Conservation (phyloP, 306 rosid genomes). For the Begonia masoniana region DNA sequence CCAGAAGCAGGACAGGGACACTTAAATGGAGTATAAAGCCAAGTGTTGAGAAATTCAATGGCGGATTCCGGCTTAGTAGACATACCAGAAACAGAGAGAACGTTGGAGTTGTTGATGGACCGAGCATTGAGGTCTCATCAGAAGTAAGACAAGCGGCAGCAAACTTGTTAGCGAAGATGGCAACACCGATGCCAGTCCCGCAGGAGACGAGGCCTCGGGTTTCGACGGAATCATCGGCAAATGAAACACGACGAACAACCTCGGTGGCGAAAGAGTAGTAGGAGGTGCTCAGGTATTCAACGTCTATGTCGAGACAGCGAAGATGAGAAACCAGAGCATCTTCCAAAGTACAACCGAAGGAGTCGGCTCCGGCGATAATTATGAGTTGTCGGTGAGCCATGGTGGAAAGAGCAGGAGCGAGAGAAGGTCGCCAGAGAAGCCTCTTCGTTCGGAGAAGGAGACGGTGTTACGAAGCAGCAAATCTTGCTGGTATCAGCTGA, state of each 20-base stretch:
- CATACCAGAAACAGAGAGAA: slow-evolving; percentile 72
- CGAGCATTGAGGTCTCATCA: slow-evolving; percentile 59
- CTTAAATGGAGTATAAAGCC: slow-evolving; percentile 73
- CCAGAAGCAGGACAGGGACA: slow-evolving; percentile 54
- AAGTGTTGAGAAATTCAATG: slow-evolving; percentile 38
- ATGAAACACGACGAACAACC: slow-evolving; percentile 26
- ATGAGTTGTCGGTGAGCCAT: too few species aligned
- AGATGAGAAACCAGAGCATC: too few species aligned
- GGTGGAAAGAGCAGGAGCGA: too few species aligned
- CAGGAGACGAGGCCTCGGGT: slow-evolving; percentile 68
- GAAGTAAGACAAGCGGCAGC: slow-evolving; percentile 58
- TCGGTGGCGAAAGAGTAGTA: too few species aligned
- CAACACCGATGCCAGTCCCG: slow-evolving; percentile 79
- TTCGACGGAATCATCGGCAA: slow-evolving; percentile 12
- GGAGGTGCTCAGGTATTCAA: too few species aligned
- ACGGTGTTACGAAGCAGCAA: too few species aligned
- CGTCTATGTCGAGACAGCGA: too few species aligned
- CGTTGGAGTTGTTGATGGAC: slow-evolving; percentile 77
- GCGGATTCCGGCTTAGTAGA: slow-evolving; percentile 43
- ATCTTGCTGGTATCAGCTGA: too few species aligned
- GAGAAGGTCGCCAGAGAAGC: too few species aligned
- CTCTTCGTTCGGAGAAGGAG: too few species aligned
- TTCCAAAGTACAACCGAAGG: too few species aligned
- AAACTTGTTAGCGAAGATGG: slow-evolving; percentile 81
- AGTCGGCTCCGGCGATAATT: too few species aligned